Evolutionary conservation across 805 yeast genomes (phyloP).

Genomic region (Pichia manshurica): DNA sequence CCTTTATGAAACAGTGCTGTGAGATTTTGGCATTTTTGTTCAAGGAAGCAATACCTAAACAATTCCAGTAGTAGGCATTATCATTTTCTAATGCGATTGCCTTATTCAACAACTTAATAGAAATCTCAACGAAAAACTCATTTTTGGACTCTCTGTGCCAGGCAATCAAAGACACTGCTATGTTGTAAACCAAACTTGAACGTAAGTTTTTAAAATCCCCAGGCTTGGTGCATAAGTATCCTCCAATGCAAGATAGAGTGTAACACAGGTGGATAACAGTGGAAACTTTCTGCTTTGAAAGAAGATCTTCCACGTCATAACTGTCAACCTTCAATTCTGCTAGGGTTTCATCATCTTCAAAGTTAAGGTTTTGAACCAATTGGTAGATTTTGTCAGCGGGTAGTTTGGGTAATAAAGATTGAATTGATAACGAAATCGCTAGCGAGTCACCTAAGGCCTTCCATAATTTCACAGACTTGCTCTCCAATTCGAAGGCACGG

Average conservation of each 20-base stretch:
- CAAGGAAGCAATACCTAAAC: constrained; percentile 72
- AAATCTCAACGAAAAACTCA: constrained; percentile 36
- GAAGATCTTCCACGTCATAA: constrained; percentile 7
- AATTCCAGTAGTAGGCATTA: constrained; percentile 73
- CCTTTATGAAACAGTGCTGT: constrained; percentile 90
- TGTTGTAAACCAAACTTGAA: constrained; percentile 56
- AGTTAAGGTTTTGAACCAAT: constrained; percentile 21
- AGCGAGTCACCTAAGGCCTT: constrained; percentile 53
- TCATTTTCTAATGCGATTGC: constrained; percentile 69
- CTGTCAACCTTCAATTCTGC: neutral
- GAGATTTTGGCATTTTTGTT: constrained; percentile 62
- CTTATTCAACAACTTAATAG: constrained; percentile 54
- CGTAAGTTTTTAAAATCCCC: constrained; percentile 40
- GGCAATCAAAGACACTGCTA: constrained; percentile 60
- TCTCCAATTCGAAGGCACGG: constrained; percentile 19
- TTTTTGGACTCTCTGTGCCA: constrained; percentile 32
- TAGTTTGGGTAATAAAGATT: constrained; percentile 43
- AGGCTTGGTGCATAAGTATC: constrained; percentile 23
- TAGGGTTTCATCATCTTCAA: constrained; percentile 6
- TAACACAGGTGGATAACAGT: constrained; percentile 25
- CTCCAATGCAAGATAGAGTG: constrained; percentile 29
- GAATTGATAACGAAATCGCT: constrained; percentile 47
- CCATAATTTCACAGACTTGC: constrained; percentile 57
- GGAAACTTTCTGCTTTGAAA: constrained; percentile 30
- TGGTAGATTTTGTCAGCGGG: constrained; percentile 38